Percentiles rank a stretch among this genome's conserved stretches.
Conservation (phyloP, 768 basidiomycete genomes). For the Trametes maxima region DNA sequence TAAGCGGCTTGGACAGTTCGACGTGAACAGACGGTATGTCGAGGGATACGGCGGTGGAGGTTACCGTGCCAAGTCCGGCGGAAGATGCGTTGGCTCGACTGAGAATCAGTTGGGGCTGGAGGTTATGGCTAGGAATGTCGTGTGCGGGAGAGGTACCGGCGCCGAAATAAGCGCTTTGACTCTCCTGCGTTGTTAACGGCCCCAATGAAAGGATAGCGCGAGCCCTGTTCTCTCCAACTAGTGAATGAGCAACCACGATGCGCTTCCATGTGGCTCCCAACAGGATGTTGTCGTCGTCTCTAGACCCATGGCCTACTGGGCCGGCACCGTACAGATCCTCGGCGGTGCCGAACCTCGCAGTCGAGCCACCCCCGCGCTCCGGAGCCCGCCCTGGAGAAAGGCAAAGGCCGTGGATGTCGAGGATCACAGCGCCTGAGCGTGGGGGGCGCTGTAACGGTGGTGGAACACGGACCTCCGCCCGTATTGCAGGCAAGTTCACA, state of each 20-base stretch:
- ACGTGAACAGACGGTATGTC: conserved; percentile 66
- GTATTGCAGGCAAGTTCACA: conserved; percentile 56
- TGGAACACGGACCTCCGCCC: conserved; percentile 69
- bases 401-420: conserved; percentile 61
- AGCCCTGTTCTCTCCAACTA: conserved; percentile 42
- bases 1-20: conserved; percentile 58
- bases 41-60: conserved; percentile 23
- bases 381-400: conserved; percentile 38
- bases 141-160: conserved; percentile 19
- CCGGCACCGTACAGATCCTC: conserved; percentile 14
- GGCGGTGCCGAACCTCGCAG: conserved; percentile 34
- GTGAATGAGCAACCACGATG: conserved; percentile 52
- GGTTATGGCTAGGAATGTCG: background rate
- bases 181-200: conserved; percentile 31
- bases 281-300: conserved; percentile 28
- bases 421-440: conserved; percentile 69
- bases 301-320: conserved; percentile 4
- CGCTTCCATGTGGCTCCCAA: conserved; percentile 47
- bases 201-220: conserved; percentile 55
- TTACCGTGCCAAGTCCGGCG: background rate
- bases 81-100: background rate
- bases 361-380: conserved; percentile 14
- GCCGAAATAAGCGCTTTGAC: conserved; percentile 4
- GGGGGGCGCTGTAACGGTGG: conserved; percentile 48
- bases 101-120: conserved; percentile 27